Percentiles rank a stretch among this genome's conserved stretches.
Evolutionary conservation across 169 alveolate genomes (phyloP).

Genomic region (Amoebophrya sp.): DNA sequence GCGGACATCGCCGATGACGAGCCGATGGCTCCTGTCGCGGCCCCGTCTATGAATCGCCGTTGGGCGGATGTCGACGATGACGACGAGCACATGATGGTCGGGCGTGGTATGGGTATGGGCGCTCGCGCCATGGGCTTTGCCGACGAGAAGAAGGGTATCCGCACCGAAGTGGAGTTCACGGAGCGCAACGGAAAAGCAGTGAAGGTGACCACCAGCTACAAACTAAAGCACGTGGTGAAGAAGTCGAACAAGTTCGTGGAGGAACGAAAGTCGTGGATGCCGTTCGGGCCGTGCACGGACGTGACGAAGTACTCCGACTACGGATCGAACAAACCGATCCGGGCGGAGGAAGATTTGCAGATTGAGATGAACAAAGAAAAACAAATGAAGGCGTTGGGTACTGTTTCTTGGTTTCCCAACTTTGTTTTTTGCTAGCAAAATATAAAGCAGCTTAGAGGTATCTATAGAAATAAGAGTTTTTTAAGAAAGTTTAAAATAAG

Average conservation of each 20-base stretch:
- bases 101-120: no score
- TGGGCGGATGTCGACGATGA: conserved; percentile 32
- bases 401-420: background rate
- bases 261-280: conserved; percentile 5
- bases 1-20: no score
- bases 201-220: conserved; percentile 22
- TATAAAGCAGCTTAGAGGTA: background rate
- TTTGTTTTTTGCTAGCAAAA: background rate
- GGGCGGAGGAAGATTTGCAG: conserved; percentile 19
- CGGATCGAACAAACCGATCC: conserved; percentile 14
- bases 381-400: conserved; percentile 16
- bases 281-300: conserved; percentile 21
- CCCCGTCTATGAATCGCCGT: no score
- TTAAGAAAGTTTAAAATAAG: background rate
- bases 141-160: conserved; percentile 24
- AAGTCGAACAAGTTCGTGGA: conserved; percentile 17
- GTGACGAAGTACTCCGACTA: conserved; percentile 12
- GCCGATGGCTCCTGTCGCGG: no score
- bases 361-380: conserved; percentile 22
- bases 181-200: conserved; percentile 16
- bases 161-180: conserved; percentile 17
- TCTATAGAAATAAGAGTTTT: background rate
- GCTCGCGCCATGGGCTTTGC: conserved; percentile 8
- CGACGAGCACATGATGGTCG: conserved; percentile 9
- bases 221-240: conserved; percentile 5